Evolutionary conservation across 2,329 filamentous ascomycete species (phyloP), one percentile per base, ranked within the genome.

Genomic region (Bipolaris zeicola): DNA sequence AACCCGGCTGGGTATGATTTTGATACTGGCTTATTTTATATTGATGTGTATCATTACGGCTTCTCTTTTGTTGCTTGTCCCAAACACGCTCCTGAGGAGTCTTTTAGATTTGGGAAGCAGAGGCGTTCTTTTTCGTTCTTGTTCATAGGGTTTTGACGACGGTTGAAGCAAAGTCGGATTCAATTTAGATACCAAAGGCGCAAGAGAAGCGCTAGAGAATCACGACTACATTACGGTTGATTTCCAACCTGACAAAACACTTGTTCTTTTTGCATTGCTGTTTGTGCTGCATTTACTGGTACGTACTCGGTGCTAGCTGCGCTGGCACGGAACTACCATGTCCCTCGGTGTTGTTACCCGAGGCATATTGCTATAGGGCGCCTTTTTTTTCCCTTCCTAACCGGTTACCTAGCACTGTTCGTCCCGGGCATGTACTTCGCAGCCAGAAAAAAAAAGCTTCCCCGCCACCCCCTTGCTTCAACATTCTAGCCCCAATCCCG

Each of bases 1-100:
- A 61, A 54, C 61, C 62, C 61, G 53, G 60, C 22, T 57, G 34
- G 57, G 53, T 36, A 61, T 43, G 57, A 39, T 52, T 55, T 52
- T 64, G 64, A 62, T 41, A 41, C 18, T 41, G 38, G 20, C 14
- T 41, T 41, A 6, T 41, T 24, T 61, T 63, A 28, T 59, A 62
- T 57, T 59, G 61, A 34, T 54, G 36, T 62, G 43, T 58, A 58
- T 55, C 52, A 58, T 51, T 49, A 58, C 38, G 56, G 33, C 43
- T 57, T 52, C 42, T 50, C 13, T 34, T 50, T 34, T 50, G 48
- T 52, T 45, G 53, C 55, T 57, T 63, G 37, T 49, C 50, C 39
- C 18, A 18, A 22, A 34, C 16, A 46, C 31, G 18, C 4, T 18
- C 31, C 24, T 28, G 28, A 36, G 22, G 33, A 24, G 52, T 42